Conservation (phyloP, 768 basidiomycete genomes). For the Lactarius vividus region DNA sequence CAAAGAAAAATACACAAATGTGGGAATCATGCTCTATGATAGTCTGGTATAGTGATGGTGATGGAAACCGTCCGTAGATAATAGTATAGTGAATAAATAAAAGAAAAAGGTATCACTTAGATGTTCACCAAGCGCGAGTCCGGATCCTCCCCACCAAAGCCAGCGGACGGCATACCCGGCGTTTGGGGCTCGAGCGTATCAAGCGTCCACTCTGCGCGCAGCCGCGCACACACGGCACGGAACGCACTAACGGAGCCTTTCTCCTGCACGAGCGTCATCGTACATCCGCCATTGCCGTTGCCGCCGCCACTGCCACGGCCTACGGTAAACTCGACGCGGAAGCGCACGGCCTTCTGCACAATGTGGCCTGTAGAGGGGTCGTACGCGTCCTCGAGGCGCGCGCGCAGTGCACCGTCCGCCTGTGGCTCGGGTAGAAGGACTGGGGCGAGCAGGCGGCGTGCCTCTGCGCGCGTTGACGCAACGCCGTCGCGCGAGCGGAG, state of each 20-base stretch:
- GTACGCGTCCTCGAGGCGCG: slow-evolving; percentile 49
- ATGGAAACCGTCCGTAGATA: not conserved
- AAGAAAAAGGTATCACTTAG: not conserved
- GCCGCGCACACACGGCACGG: slow-evolving; percentile 66
- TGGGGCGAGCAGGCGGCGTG: slow-evolving; percentile 58
- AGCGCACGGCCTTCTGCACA: slow-evolving; percentile 71
- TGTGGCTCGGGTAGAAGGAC: slow-evolving; percentile 63
- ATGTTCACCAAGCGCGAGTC: slow-evolving; percentile 13
- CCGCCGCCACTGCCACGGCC: slow-evolving; percentile 26
- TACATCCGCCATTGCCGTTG: slow-evolving; percentile 47
- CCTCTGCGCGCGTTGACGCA: slow-evolving; percentile 60
- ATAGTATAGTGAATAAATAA: slow-evolving; percentile 4
- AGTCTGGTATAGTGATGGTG: not conserved
- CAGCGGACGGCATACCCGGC: slow-evolving; percentile 14
- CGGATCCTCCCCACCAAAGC: slow-evolving; percentile 20
- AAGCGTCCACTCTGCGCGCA: slow-evolving; percentile 67
- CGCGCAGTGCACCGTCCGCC: slow-evolving; percentile 52
- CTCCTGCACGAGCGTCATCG: slow-evolving; percentile 79
- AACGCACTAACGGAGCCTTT: slow-evolving; percentile 90
- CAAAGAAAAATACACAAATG: not conserved
- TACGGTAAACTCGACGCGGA: slow-evolving; percentile 74
- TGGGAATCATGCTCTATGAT: slow-evolving; percentile 1
- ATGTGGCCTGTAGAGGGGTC: slow-evolving; percentile 41
- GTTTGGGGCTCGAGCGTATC: slow-evolving; percentile 33
- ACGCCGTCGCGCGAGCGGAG: slow-evolving; percentile 59